Percentiles rank a stretch among this genome's conserved stretches.
Evolutionary conservation across 1,139 yeast genomes (phyloP).

Genomic region (Magnusiomyces ingens): DNA sequence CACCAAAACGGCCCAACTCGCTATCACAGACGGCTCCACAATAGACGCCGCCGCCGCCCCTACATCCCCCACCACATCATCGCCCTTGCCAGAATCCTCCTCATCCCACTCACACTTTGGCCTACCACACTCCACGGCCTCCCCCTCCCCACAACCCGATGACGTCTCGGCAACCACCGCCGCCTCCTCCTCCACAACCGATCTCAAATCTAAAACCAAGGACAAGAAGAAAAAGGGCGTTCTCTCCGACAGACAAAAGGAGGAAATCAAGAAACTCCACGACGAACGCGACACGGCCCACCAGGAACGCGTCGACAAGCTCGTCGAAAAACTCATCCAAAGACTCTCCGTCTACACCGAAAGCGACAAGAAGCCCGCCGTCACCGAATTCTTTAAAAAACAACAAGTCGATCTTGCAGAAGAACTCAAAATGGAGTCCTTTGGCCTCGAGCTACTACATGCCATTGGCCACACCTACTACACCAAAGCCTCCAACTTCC

Average conservation of each 20-base stretch:
- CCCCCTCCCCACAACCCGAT: background rate
- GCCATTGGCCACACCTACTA: constrained; percentile 74
- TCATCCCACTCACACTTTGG: no score
- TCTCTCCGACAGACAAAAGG: constrained; percentile 42
- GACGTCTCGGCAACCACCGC: constrained; percentile 11
- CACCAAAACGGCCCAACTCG: constrained; percentile 3
- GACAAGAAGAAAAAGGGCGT: constrained; percentile 37
- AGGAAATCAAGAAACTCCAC: constrained; percentile 68
- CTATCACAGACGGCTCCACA: constrained; percentile 1
- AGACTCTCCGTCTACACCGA: constrained; percentile 75
- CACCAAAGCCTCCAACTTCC: constrained; percentile 52
- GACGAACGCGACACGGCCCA: constrained; percentile 68
- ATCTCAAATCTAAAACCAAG: constrained; percentile 27
- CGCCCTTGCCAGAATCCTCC: constrained; percentile 1
- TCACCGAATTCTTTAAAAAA: constrained; percentile 58
- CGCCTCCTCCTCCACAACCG: constrained; percentile 21
- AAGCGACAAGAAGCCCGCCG: constrained; percentile 65
- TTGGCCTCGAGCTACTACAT: constrained; percentile 85
- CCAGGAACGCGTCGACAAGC: constrained; percentile 60
- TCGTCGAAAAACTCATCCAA: constrained; percentile 58
- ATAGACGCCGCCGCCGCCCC: background rate
- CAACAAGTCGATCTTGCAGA: constrained; percentile 82
- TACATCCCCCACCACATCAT: constrained; percentile 5
- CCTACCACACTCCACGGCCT: no score
- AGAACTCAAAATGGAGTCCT: constrained; percentile 84